Conservation (phyloP, 192 early-diverging fungal genomes). For the Phycomyces blakesleeanus region DNA sequence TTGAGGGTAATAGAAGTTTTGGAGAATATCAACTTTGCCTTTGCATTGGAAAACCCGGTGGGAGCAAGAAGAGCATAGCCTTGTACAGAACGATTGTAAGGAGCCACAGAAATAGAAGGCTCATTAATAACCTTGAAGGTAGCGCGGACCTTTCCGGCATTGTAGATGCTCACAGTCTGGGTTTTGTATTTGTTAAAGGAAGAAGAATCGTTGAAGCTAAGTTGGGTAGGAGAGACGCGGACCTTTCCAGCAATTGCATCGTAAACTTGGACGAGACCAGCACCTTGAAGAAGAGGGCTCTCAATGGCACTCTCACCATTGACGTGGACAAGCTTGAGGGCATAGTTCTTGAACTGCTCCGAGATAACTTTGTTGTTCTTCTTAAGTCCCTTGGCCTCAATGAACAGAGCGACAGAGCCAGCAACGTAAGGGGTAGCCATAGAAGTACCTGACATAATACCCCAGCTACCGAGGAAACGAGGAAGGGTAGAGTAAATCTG, state of each 20-base stretch:
- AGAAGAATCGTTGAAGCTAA: constrained; percentile 51
- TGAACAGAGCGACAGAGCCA: constrained; percentile 53
- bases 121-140: constrained; percentile 39
- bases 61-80: constrained; percentile 22
- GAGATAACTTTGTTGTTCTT: constrained; percentile 24
- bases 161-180: constrained; percentile 41
- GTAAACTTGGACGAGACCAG: constrained; percentile 51
- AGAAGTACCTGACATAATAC: constrained; percentile 80
- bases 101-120: constrained; percentile 35
- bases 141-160: constrained; percentile 34
- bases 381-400: constrained; percentile 32
- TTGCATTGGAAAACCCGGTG: constrained; percentile 7
- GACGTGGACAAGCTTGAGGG: constrained; percentile 6
- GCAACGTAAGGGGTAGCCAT: constrained; percentile 87
- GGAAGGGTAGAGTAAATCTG: constrained; percentile 53
- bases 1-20: constrained; percentile 16
- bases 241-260: constrained; percentile 36
- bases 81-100: constrained; percentile 31
- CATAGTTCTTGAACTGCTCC: constrained; percentile 35
- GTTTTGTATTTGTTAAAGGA: constrained; percentile 19
- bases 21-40: constrained; percentile 21
- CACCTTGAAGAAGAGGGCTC: constrained; percentile 43
- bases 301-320: constrained; percentile 19
- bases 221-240: constrained; percentile 41
- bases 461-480: constrained; percentile 38